These are phyloP conservation scores for Leccinellum albellum DNA, from an alignment of 768 basidiomycete genomes.

Conservation along the genomic window DNA sequence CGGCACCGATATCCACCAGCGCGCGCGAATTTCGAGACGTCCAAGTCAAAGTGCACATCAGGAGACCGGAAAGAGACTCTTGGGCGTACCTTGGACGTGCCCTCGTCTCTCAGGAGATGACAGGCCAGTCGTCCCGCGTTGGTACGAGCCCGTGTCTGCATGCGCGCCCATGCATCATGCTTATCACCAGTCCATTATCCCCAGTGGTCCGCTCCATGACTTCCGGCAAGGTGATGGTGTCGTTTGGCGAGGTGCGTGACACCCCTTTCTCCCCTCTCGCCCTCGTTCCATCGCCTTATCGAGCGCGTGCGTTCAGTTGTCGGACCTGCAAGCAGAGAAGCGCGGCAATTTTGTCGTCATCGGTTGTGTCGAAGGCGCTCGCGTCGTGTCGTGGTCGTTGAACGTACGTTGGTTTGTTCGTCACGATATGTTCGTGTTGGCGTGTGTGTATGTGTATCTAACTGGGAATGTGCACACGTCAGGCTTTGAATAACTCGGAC, in stretches of 20 bases:
- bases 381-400: constrained; percentile 81
- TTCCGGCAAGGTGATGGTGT: constrained; percentile 63
- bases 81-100: constrained; percentile 83
- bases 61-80: constrained; percentile 72
- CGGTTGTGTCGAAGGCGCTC: constrained; percentile 67
- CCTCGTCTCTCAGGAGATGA: constrained; percentile 68
- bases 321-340: constrained; percentile 80
- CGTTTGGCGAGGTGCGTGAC: constrained; percentile 63
- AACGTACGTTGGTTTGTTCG: constrained; percentile 49
- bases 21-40: constrained; percentile 70
- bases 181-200: constrained; percentile 7
- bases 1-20: constrained; percentile 18
- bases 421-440: neutral
- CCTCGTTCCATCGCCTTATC: neutral
- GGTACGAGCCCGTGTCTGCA: constrained; percentile 44
- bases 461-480: constrained; percentile 5
- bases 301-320: constrained; percentile 37
- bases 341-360: constrained; percentile 86
- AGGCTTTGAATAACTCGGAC: constrained; percentile 83
- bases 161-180: neutral
- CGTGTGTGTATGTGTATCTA: constrained; percentile 3
- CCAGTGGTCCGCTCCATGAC: constrained; percentile 44
- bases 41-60: constrained; percentile 81
- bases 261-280: neutral
- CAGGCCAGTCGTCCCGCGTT: constrained; percentile 75